Evolutionary conservation across 495 filamentous ascomycete species (phyloP).

Genomic region (Neurospora sp.): DNA sequence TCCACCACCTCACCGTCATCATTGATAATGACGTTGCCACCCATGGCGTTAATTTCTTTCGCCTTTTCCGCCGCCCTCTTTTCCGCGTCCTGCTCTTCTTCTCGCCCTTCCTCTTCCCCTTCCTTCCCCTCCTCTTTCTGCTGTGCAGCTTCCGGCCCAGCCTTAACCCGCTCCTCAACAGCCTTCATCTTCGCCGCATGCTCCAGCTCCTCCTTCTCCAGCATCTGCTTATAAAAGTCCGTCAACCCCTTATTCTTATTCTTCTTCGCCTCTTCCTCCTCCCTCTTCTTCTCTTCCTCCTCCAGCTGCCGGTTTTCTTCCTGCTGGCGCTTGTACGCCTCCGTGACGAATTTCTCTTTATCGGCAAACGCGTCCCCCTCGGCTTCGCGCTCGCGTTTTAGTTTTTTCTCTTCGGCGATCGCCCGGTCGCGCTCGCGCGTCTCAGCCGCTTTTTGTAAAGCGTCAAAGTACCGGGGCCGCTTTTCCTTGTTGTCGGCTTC

Average conservation of each 20-base stretch:
- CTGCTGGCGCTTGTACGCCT: conserved; percentile 91
- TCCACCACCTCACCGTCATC: conserved; percentile 93
- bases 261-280: conserved; percentile 58
- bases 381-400: conserved; percentile 78
- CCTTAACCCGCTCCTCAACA: conserved; percentile 53
- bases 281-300: conserved; percentile 64
- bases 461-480: conserved; percentile 75
- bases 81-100: conserved; percentile 28
- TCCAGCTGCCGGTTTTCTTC: conserved; percentile 69
- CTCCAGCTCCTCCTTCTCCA: conserved; percentile 65
- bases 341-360: conserved; percentile 94
- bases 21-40: conserved; percentile 65
- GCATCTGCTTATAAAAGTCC: conserved; percentile 74
- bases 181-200: conserved; percentile 62
- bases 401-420: conserved; percentile 76
- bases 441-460: conserved; percentile 69
- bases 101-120: conserved; percentile 9
- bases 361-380: conserved; percentile 92
- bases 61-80: conserved; percentile 66
- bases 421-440: conserved; percentile 80
- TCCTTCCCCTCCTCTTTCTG: conserved; percentile 14
- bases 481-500: conserved; percentile 35
- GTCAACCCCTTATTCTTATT: conserved; percentile 69
- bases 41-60: conserved; percentile 60
- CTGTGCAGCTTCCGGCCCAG: conserved; percentile 26